Evolutionary conservation across 345 rosid genomes (phyloP).

Genomic region (Citrus maxima): DNA sequence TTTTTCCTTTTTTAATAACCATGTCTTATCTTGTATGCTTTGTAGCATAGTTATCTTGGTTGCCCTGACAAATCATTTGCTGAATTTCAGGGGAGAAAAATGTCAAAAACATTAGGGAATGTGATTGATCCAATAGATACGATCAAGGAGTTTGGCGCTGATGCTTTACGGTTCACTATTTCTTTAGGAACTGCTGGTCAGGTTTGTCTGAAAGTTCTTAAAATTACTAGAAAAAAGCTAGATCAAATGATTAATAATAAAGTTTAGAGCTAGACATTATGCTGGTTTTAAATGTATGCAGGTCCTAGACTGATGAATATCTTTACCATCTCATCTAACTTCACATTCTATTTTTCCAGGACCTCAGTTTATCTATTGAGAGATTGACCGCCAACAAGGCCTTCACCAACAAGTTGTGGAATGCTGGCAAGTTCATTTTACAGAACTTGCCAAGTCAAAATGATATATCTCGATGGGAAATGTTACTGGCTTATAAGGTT

Average conservation of each 20-base stretch:
- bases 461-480: slow-evolving; percentile 74
- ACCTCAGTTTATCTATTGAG: slow-evolving; percentile 88
- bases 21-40: neutral
- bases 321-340: slow-evolving; percentile 16
- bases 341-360: slow-evolving; percentile 46
- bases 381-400: slow-evolving; percentile 94
- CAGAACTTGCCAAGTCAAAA: slow-evolving; percentile 75
- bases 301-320: slow-evolving; percentile 13
- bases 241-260: neutral
- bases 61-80: neutral
- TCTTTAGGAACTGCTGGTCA: slow-evolving; percentile 98
- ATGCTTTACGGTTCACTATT: slow-evolving; percentile 88
- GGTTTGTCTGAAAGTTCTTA: slow-evolving; percentile 44
- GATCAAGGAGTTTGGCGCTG: slow-evolving; percentile 90
- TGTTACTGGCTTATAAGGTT: slow-evolving; percentile 61
- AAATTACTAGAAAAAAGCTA: neutral
- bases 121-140: slow-evolving; percentile 94
- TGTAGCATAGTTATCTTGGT: neutral
- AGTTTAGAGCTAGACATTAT: slow-evolving; percentile 5
- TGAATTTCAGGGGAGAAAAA: slow-evolving; percentile 81
- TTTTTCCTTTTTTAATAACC: neutral
- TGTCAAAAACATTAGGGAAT: slow-evolving; percentile 92
- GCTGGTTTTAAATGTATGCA: slow-evolving; percentile 2
- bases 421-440: slow-evolving; percentile 94
- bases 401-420: slow-evolving; percentile 96